Conservation (phyloP, 345 rosid genomes). For the Clarkia xantiana region DNA sequence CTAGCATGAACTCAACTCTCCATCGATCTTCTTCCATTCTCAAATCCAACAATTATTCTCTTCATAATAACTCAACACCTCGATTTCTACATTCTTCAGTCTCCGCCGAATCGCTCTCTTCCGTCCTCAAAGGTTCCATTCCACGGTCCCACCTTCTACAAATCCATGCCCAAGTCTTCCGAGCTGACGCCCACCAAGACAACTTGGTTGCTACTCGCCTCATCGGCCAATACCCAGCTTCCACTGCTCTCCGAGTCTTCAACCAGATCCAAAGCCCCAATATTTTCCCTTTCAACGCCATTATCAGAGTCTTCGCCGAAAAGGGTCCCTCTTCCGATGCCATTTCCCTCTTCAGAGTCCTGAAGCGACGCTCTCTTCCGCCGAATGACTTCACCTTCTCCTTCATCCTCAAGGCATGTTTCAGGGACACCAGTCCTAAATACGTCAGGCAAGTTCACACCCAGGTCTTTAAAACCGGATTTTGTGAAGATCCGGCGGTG, state of each 20-base stretch:
- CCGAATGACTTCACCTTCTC: slow-evolving; percentile 29
- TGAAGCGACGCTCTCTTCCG: slow-evolving; percentile 11
- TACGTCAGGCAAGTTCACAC: slow-evolving; percentile 21
- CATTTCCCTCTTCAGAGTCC: slow-evolving; percentile 13
- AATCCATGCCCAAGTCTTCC: slow-evolving; percentile 20
- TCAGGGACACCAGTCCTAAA: slow-evolving; percentile 4
- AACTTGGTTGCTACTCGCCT: slow-evolving; percentile 26
- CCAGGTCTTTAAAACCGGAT: slow-evolving; percentile 18
- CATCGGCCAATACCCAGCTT: slow-evolving; percentile 23
- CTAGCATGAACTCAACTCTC: no score
- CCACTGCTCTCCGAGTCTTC: slow-evolving; percentile 14
- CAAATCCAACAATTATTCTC: background rate
- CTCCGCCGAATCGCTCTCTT: slow-evolving; percentile 9
- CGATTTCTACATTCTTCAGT: background rate
- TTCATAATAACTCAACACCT: background rate
- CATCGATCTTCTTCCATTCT: background rate
- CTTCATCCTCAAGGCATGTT: slow-evolving; percentile 21
- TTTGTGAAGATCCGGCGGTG: slow-evolving; percentile 15
- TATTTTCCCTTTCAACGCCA: slow-evolving; percentile 35
- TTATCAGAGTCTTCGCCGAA: slow-evolving; percentile 22
- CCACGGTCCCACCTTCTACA: slow-evolving; percentile 20
- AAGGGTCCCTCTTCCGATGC: slow-evolving; percentile 9
- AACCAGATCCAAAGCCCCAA: slow-evolving; percentile 17
- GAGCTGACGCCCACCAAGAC: slow-evolving; percentile 18
- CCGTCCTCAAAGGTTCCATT: slow-evolving; percentile 19